Conservation (phyloP, 371 early-diverging fungal genomes). For the Mucor sp. region DNA sequence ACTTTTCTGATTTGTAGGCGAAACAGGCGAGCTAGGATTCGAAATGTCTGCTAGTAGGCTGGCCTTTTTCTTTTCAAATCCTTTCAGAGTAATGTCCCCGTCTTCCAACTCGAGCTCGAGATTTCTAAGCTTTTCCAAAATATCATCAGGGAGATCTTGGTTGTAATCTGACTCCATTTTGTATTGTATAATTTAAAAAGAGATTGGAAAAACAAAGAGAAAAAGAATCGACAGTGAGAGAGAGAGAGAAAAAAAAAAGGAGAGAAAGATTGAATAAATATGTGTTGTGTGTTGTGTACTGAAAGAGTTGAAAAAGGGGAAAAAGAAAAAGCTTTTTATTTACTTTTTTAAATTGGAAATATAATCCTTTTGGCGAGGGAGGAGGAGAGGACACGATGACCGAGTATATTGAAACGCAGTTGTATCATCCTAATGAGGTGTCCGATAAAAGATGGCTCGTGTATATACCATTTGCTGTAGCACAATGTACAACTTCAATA, state of each 20-base stretch:
- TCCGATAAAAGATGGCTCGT: slow-evolving; percentile 2
- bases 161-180: slow-evolving; percentile 31
- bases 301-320: background rate
- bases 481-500: background rate
- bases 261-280: background rate
- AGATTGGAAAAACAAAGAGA: background rate
- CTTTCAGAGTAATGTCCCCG: slow-evolving; percentile 73
- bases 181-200: background rate
- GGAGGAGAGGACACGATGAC: background rate
- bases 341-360: background rate
- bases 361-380: background rate
- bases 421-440: background rate
- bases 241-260: background rate
- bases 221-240: background rate
- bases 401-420: background rate
- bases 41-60: slow-evolving; percentile 31
- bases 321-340: background rate
- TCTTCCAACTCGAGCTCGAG: slow-evolving; percentile 66
- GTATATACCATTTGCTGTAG: background rate
- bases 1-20: slow-evolving; percentile 15
- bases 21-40: slow-evolving; percentile 11
- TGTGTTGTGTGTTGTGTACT: background rate
- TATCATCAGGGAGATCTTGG: slow-evolving; percentile 47
- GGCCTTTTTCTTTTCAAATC: slow-evolving; percentile 64
- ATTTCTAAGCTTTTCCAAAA: slow-evolving; percentile 53